A percentile compares a stretch with the other conserved stretches of the same genome.
These are phyloP conservation scores for Pythium chondricola DNA, from an alignment of 352 stramenopile genomes.

Conservation along the genomic window DNA sequence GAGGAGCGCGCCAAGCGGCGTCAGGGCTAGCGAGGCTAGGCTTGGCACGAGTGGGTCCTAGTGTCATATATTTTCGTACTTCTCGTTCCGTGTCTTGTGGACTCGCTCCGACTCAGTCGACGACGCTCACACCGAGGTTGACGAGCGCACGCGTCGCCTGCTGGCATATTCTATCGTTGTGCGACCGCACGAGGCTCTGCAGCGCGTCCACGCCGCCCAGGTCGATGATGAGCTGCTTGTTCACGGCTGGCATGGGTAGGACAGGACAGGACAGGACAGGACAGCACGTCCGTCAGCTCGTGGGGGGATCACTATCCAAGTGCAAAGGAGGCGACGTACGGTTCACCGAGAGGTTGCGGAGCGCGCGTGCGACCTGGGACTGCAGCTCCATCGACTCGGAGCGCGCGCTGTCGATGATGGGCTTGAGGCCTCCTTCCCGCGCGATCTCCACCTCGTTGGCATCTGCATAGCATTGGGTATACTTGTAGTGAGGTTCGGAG, in stretches of 20 bases:
- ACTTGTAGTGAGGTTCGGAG: too few relatives aligned
- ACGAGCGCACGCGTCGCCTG: constrained; percentile 83
- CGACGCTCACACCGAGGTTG: constrained; percentile 82
- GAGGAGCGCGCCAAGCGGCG: constrained; percentile 79
- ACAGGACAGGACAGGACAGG: too few relatives aligned
- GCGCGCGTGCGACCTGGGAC: constrained; percentile 83
- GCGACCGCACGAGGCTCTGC: constrained; percentile 67
- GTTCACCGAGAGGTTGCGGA: constrained; percentile 93
- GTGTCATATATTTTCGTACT: not conserved
- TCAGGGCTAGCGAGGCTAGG: constrained; percentile 33
- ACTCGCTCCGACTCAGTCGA: constrained; percentile 30
- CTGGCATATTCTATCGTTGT: constrained; percentile 86
- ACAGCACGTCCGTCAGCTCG: too few relatives aligned
- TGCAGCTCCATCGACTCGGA: constrained; percentile 83
- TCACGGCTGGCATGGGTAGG: constrained; percentile 45
- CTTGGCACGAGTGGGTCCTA: not conserved
- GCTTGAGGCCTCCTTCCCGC: constrained; percentile 78
- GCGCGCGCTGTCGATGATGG: constrained; percentile 83
- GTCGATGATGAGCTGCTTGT: constrained; percentile 86
- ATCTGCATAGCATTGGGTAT: constrained; percentile 44
- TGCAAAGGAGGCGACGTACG: constrained; percentile 34
- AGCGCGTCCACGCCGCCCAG: constrained; percentile 78
- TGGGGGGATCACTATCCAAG: too few relatives aligned
- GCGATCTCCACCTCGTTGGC: constrained; percentile 91
- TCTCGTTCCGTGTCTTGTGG: too few relatives aligned